Conservation (phyloP, 108 stramenopile genomes). For the Asterionellopsis glacialis region DNA sequence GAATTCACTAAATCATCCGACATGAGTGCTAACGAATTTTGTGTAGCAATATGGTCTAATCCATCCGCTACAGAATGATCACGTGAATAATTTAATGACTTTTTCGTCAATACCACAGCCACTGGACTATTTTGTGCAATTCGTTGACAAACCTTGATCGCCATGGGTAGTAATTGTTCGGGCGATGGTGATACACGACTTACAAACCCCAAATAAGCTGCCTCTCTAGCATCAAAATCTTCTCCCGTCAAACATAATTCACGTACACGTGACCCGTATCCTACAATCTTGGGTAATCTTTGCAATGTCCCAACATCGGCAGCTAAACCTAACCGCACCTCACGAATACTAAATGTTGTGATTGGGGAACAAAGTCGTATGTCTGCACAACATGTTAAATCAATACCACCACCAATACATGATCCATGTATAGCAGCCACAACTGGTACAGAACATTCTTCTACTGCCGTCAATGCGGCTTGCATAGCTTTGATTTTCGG, state of each 20-base stretch:
- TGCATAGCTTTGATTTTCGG: slow-evolving; percentile 72
- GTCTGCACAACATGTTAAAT: slow-evolving; percentile 61
- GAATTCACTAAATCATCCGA: slow-evolving; percentile 55
- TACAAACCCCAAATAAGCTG: slow-evolving; percentile 62
- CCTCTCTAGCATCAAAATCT: slow-evolving; percentile 50
- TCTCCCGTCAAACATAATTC: slow-evolving; percentile 73
- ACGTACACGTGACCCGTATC: slow-evolving; percentile 52
- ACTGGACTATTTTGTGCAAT: slow-evolving; percentile 65
- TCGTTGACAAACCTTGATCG: slow-evolving; percentile 31
- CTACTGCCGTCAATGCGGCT: slow-evolving; percentile 60
- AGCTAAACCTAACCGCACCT: slow-evolving; percentile 66
- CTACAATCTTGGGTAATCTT: slow-evolving; percentile 67
- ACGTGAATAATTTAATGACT: slow-evolving; percentile 57
- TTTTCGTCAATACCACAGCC: slow-evolving; percentile 66
- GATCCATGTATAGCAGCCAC: slow-evolving; percentile 72
- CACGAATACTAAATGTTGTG: slow-evolving; percentile 55
- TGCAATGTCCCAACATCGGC: slow-evolving; percentile 82
- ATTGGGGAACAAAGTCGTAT: slow-evolving; percentile 52
- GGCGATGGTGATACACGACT: slow-evolving; percentile 39
- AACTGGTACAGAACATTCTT: slow-evolving; percentile 75
- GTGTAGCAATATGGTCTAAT: slow-evolving; percentile 61
- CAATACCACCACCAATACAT: slow-evolving; percentile 75
- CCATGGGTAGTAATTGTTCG: slow-evolving; percentile 25
- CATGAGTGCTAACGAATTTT: slow-evolving; percentile 71
- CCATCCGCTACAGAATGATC: slow-evolving; percentile 75